These are phyloP conservation scores for Coniferiporia sulphurascens DNA, from an alignment of 1,284 basidiomycete genomes.

Conservation along the genomic window DNA sequence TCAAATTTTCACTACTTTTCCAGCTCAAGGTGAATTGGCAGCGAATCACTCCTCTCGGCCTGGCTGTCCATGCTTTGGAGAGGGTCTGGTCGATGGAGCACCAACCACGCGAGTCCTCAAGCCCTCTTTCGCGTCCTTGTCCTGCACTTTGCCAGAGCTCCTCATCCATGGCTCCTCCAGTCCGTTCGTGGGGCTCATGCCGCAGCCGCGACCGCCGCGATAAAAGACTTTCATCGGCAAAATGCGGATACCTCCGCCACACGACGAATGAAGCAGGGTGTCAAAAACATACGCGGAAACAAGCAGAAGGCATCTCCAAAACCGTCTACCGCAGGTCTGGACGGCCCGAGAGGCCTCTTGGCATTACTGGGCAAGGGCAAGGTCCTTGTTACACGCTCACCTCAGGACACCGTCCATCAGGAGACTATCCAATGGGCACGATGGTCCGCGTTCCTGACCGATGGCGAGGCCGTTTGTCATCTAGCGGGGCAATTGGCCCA, in stretches of 20 bases:
- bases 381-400: neutral
- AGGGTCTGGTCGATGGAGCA: conserved; percentile 43
- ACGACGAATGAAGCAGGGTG: neutral
- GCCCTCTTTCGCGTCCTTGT: neutral
- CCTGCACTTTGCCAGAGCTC: neutral
- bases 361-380: conserved; percentile 8
- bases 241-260: neutral
- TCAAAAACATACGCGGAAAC: neutral
- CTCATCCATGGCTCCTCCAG: neutral
- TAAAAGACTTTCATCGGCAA: conserved; percentile 1
- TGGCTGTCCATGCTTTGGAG: conserved; percentile 71
- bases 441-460: conserved; percentile 30
- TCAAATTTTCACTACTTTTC: neutral
- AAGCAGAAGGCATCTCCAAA: neutral
- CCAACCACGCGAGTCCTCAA: conserved; percentile 29
- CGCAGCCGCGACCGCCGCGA: neutral
- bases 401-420: conserved; percentile 2
- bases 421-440: neutral
- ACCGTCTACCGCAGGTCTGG: neutral
- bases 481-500: conserved; percentile 43
- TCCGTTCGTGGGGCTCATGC: neutral
- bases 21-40: conserved; percentile 30
- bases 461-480: conserved; percentile 36
- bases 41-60: conserved; percentile 33
- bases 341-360: conserved; percentile 1